Evolutionary conservation across 208 protist genomes (phyloP).

Genomic region (Wallacemonas collosoma): DNA sequence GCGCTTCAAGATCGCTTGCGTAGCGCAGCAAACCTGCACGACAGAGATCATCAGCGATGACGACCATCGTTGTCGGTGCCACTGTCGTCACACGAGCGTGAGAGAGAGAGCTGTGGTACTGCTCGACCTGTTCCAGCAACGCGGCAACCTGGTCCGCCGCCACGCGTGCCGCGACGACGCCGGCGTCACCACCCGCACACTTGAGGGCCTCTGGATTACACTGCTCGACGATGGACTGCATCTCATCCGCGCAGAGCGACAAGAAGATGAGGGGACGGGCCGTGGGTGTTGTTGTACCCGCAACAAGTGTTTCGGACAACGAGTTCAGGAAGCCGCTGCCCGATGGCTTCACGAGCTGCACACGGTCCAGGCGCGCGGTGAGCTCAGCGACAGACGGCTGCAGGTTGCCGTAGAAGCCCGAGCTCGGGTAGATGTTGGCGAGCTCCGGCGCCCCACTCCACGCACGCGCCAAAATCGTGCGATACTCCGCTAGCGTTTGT

Average conservation of each 20-base stretch:
- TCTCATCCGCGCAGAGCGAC: slow-evolving; percentile 11
- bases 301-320: not conserved
- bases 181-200: slow-evolving; percentile 10
- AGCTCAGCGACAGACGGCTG: slow-evolving; percentile 1
- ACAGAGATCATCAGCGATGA: slow-evolving; percentile 34
- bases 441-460: slow-evolving; percentile 14
- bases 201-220: slow-evolving; percentile 11
- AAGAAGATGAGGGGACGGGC: not conserved
- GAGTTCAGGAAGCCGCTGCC: not conserved
- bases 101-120: slow-evolving; percentile 9
- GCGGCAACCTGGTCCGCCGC: slow-evolving; percentile 12
- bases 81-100: not conserved
- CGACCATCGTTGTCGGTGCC: slow-evolving; percentile 15
- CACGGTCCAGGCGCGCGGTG: not conserved
- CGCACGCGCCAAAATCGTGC: not conserved
- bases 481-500: not conserved
- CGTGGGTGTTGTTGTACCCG: not conserved
- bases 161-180: slow-evolving; percentile 9
- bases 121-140: slow-evolving; percentile 17
- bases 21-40: slow-evolving; percentile 16
- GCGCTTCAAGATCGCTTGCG: slow-evolving; percentile 19
- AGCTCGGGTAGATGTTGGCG: slow-evolving; percentile 5
- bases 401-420: slow-evolving; percentile 13
- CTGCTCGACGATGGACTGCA: not conserved
- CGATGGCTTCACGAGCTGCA: not conserved